Percentiles rank a stretch among this genome's conserved stretches.
Evolutionary conservation across 2,329 filamentous ascomycete species (phyloP).

Genomic region (Aureobasidium melanogenum): DNA sequence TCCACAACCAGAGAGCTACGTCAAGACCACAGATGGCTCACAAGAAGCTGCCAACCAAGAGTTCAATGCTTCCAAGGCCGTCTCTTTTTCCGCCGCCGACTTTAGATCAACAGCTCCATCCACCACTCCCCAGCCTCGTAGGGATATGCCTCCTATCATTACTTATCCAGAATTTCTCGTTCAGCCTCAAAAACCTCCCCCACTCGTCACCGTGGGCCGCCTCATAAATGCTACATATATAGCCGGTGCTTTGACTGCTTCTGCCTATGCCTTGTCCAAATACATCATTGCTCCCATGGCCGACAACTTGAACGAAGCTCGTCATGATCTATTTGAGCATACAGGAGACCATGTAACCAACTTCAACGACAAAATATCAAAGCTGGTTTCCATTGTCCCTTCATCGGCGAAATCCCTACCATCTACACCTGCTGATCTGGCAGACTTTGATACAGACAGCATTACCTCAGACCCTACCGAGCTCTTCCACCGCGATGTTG

Average conservation of each 20-base stretch:
- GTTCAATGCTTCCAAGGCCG: constrained; percentile 4
- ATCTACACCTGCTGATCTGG: constrained; percentile 25
- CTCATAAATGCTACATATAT: constrained; percentile 50
- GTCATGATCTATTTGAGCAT: constrained; percentile 49
- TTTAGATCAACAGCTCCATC: constrained; percentile 52
- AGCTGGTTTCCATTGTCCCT: constrained; percentile 55
- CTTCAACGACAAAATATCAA: constrained; percentile 49
- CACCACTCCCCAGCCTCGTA: constrained; percentile 14
- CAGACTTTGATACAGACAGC: constrained; percentile 40
- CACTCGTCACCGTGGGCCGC: constrained; percentile 48
- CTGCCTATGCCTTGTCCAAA: constrained; percentile 61
- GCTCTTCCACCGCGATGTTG: constrained; percentile 72
- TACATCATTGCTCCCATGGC: constrained; percentile 58
- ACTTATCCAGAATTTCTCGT: constrained; percentile 59
- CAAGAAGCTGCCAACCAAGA: not conserved
- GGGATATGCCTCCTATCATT: constrained; percentile 51
- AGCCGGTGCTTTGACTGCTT: constrained; percentile 45
- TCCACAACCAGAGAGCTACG: too few species aligned
- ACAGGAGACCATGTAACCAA: constrained; percentile 43
- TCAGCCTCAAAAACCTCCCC: constrained; percentile 49
- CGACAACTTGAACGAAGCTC: constrained; percentile 42
- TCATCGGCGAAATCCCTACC: constrained; percentile 19
- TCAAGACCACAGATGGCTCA: too few species aligned
- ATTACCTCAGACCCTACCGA: constrained; percentile 58
- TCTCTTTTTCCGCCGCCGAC: constrained; percentile 61